A percentile compares a stretch with the other conserved stretches of the same genome.
These are phyloP conservation scores for Trichoderma pleuroti DNA, from an alignment of 2,329 filamentous ascomycete species.

Conservation along the genomic window DNA sequence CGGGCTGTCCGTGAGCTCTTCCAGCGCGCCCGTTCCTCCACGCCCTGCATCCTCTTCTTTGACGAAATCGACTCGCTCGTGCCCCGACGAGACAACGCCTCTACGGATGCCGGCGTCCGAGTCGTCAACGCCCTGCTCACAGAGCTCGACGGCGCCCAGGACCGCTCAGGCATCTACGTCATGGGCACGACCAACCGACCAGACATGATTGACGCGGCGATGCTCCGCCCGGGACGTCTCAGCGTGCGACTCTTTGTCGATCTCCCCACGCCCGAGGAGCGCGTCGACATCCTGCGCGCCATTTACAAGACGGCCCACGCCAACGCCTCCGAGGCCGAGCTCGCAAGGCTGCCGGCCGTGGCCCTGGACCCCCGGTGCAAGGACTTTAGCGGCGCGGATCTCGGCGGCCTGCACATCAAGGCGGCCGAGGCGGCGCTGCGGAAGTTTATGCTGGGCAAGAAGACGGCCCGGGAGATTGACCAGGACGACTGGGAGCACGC, in stretches of 20 bases:
- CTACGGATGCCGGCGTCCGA: slow-evolving; percentile 78
- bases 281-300: slow-evolving; percentile 80
- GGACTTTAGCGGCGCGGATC: slow-evolving; percentile 70
- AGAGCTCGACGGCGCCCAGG: slow-evolving; percentile 82
- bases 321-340: slow-evolving; percentile 41
- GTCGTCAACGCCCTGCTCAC: slow-evolving; percentile 95
- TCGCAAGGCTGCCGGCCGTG: slow-evolving; percentile 56
- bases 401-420: slow-evolving; percentile 48
- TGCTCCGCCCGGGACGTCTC: slow-evolving; percentile 85
- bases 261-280: slow-evolving; percentile 71
- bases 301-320: slow-evolving; percentile 48
- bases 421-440: slow-evolving; percentile 49
- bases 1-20: slow-evolving; percentile 91
- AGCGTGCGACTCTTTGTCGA: slow-evolving; percentile 89
- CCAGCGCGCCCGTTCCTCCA: slow-evolving; percentile 75
- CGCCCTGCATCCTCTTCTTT: slow-evolving; percentile 95
- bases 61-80: slow-evolving; percentile 95
- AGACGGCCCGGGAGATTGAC: slow-evolving; percentile 28
- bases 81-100: slow-evolving; percentile 72
- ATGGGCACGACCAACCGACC: slow-evolving; percentile 93
- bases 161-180: slow-evolving; percentile 82
- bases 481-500: slow-evolving; percentile 52
- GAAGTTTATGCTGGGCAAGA: slow-evolving; percentile 34
- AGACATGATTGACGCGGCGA: slow-evolving; percentile 93
- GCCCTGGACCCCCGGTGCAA: slow-evolving; percentile 65